Percentiles rank a stretch among this genome's conserved stretches.
Conservation (phyloP, 2,329 filamentous ascomycete species). For the Penicillium sp. region DNA sequence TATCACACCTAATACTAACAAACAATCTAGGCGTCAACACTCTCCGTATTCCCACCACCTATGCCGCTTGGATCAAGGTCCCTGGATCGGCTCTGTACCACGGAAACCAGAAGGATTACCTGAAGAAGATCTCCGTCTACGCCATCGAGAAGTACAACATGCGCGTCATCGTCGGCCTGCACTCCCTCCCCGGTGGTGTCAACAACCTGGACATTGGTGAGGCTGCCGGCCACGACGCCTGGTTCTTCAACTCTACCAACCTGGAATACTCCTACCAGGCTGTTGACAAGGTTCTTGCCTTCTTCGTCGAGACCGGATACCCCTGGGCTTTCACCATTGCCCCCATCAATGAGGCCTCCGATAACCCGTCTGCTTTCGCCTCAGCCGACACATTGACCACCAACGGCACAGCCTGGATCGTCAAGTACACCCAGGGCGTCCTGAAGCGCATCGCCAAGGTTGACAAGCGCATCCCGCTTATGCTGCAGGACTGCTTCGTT, state of each 20-base stretch:
- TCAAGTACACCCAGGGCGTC: conserved; percentile 18
- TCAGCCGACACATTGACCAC: conserved; percentile 13
- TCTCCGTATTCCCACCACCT: conserved; percentile 12
- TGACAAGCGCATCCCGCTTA: conserved; percentile 17
- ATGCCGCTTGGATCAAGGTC: conserved; percentile 15
- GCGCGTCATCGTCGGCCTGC: conserved; percentile 23
- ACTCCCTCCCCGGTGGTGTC: conserved; percentile 24
- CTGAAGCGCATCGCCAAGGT: conserved; percentile 10
- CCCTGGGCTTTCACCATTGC: conserved; percentile 18
- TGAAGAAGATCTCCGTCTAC: conserved; percentile 13
- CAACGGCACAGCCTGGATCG: conserved; percentile 17
- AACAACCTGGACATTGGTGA: conserved; percentile 23
- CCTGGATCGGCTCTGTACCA: conserved; percentile 23
- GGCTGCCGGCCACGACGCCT: conserved; percentile 16
- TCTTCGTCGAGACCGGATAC: conserved; percentile 12
- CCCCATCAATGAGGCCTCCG: conserved; percentile 22
- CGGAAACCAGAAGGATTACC: conserved; percentile 16
- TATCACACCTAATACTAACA: not conserved
- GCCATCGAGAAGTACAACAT: conserved; percentile 21
- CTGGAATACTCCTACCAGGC: conserved; percentile 18
- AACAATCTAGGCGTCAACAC: not conserved
- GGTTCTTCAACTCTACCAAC: conserved; percentile 24
- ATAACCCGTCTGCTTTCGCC: conserved; percentile 15
- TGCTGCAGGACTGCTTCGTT: conserved; percentile 24
- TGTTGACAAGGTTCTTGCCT: conserved; percentile 14